Evolutionary conservation across 257 asterid genomes (phyloP).

Genomic region (Marsdenia floribunda): DNA sequence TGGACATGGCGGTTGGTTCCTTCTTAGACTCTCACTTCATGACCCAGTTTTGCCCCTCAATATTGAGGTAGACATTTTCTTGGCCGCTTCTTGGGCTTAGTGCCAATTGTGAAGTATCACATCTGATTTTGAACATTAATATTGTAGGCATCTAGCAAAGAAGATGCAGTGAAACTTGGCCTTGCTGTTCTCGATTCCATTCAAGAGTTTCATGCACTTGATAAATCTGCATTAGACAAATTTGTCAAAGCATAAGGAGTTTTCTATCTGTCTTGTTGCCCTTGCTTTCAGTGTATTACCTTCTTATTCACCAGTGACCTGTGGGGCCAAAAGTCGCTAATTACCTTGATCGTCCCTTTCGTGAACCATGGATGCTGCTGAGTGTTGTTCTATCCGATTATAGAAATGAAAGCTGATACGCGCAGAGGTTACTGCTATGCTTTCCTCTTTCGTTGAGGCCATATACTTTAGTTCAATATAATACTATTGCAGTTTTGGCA

Average conservation of each 20-base stretch:
- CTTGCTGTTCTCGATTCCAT: conserved; percentile 56
- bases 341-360: not conserved
- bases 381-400: not conserved
- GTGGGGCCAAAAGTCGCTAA: not conserved
- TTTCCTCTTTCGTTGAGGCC: too few species aligned
- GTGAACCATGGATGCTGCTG: not conserved
- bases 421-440: not conserved
- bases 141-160: conserved; percentile 65
- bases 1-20: conserved; percentile 99
- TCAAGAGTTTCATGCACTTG: conserved; percentile 64
- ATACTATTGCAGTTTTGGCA: conserved; percentile 8
- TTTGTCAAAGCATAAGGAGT: conserved; percentile 41
- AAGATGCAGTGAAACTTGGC: conserved; percentile 75
- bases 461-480: not conserved
- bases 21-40: conserved; percentile 92
- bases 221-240: conserved; percentile 63
- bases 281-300: not conserved
- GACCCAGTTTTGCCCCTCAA: conserved; percentile 97
- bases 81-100: not conserved
- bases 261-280: conserved; percentile 3
- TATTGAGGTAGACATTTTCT: conserved; percentile 59
- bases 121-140: conserved; percentile 10
- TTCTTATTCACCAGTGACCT: not conserved
- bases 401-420: not conserved
- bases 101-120: not conserved